A percentile compares a stretch with the other conserved stretches of the same genome.
These are phyloP conservation scores for Tricholoma saponaceum DNA, from an alignment of 768 basidiomycete species.

Conservation along the genomic window DNA sequence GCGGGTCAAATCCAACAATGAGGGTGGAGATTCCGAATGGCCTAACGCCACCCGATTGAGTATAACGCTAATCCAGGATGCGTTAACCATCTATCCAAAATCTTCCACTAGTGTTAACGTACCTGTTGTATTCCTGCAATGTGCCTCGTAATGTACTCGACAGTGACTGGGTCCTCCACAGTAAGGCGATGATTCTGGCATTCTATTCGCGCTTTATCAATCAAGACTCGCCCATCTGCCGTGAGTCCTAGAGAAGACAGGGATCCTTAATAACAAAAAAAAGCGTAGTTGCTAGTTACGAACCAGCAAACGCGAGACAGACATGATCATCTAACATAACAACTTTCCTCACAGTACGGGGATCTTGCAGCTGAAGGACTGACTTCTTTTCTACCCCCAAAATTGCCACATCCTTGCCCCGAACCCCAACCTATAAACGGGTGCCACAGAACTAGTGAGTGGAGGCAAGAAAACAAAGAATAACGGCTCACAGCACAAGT, in stretches of 20 bases:
- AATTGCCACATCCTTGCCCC: constrained; percentile 92
- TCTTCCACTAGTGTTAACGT: constrained; percentile 9
- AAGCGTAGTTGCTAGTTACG: constrained; percentile 16
- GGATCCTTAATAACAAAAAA: neutral
- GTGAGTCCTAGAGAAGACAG: constrained; percentile 69
- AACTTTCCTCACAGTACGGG: constrained; percentile 94
- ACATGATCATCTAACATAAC: constrained; percentile 98
- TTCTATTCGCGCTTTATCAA: constrained; percentile 97
- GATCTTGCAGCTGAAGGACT: constrained; percentile 94
- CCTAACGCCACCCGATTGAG: constrained; percentile 97
- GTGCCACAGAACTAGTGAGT: neutral
- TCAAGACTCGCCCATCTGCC: constrained; percentile 95
- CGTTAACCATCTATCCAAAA: neutral
- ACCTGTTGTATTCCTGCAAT: constrained; percentile 99
- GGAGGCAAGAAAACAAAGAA: neutral
- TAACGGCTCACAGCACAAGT: constrained; percentile 82
- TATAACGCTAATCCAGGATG: constrained; percentile 67
- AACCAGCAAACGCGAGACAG: constrained; percentile 96
- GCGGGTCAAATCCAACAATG: constrained; percentile 94
- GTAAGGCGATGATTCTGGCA: constrained; percentile 97
- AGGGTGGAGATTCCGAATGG: constrained; percentile 98
- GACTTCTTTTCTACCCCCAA: constrained; percentile 99
- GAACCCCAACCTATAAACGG: constrained; percentile 77
- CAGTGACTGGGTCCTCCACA: constrained; percentile 96
- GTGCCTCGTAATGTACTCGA: constrained; percentile 97